Percentiles rank a stretch among this genome's conserved stretches.
Conservation (phyloP, 2,329 filamentous ascomycete species). For the Setomelanomma holmii region DNA sequence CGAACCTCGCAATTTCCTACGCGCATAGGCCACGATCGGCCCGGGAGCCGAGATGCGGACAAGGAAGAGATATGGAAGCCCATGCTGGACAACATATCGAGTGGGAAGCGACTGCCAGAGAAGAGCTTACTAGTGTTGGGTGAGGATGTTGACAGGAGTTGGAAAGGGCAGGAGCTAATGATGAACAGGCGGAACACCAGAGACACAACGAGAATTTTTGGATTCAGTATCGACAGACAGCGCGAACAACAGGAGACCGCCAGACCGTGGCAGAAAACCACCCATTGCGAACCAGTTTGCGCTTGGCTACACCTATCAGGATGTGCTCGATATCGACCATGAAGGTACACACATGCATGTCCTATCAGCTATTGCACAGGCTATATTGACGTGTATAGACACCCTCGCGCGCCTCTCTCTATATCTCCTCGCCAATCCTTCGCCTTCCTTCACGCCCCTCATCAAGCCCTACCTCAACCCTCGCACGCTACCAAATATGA, state of each 20-base stretch:
- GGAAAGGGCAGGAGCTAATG: conserved; percentile 25
- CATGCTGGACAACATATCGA: conserved; percentile 89
- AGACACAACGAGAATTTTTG: conserved; percentile 84
- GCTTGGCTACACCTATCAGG: conserved; percentile 92
- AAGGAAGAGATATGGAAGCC: conserved; percentile 95
- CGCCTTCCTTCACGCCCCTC: conserved; percentile 80
- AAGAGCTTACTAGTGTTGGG: conserved; percentile 90
- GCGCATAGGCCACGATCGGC: conserved; percentile 34
- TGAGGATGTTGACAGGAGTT: conserved; percentile 50
- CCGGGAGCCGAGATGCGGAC: conserved; percentile 65
- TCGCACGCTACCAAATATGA: conserved; percentile 81
- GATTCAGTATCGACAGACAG: conserved; percentile 56
- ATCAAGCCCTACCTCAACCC: conserved; percentile 84
- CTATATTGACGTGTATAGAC: conserved; percentile 61
- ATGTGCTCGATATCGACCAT: conserved; percentile 91
- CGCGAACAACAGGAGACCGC: conserved; percentile 57
- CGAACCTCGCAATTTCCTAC: conserved; percentile 41
- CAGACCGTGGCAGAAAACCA: conserved; percentile 63
- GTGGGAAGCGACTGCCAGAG: conserved; percentile 86
- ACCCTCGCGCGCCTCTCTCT: conserved; percentile 87
- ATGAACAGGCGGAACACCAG: conserved; percentile 74
- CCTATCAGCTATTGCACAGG: background rate
- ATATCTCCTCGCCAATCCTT: conserved; percentile 86
- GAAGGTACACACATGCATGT: conserved; percentile 67
- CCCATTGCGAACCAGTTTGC: conserved; percentile 92